A percentile compares a stretch with the other conserved stretches of the same genome.
These are phyloP conservation scores for Xylariomycetidae sp. DNA, from an alignment of 2,329 filamentous ascomycete genomes.

Conservation along the genomic window DNA sequence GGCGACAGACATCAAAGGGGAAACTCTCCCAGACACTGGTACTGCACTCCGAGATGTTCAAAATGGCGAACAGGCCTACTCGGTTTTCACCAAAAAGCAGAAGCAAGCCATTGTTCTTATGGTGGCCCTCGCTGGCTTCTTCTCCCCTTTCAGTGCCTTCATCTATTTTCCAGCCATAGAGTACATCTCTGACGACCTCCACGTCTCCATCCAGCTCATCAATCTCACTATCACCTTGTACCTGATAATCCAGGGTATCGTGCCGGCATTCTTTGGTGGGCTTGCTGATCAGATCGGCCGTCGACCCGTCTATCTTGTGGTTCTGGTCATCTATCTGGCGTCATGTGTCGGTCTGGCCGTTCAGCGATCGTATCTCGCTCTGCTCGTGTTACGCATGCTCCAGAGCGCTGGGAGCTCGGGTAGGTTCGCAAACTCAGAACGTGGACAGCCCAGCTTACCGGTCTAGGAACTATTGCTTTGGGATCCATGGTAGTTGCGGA, in stretches of 20 bases:
- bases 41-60: no score
- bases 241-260: slow-evolving; percentile 6
- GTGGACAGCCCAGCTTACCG: slow-evolving; percentile 3
- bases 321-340: slow-evolving; percentile 7
- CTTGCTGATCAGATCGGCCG: slow-evolving; percentile 8
- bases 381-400: slow-evolving; percentile 10
- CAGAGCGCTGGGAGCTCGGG: slow-evolving; percentile 11
- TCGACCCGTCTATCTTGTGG: slow-evolving; percentile 3
- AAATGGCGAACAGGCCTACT: no score
- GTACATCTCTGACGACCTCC: slow-evolving; percentile 4
- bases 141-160: slow-evolving; percentile 5
- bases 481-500: slow-evolving; percentile 6
- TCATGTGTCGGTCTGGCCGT: slow-evolving; percentile 9
- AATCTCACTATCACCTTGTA: slow-evolving; percentile 13
- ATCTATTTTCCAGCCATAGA: slow-evolving; percentile 11
- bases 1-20: no score
- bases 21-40: no score
- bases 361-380: slow-evolving; percentile 4
- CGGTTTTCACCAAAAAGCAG: no score
- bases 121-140: slow-evolving; percentile 2
- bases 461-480: no score
- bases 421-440: no score
- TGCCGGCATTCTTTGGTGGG: slow-evolving; percentile 4
- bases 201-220: slow-evolving; percentile 5
- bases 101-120: no score